A percentile compares a stretch with the other conserved stretches of the same genome.
Evolutionary conservation across 345 rosid genomes (phyloP).

Genomic region (Aurinia saxatilis): DNA sequence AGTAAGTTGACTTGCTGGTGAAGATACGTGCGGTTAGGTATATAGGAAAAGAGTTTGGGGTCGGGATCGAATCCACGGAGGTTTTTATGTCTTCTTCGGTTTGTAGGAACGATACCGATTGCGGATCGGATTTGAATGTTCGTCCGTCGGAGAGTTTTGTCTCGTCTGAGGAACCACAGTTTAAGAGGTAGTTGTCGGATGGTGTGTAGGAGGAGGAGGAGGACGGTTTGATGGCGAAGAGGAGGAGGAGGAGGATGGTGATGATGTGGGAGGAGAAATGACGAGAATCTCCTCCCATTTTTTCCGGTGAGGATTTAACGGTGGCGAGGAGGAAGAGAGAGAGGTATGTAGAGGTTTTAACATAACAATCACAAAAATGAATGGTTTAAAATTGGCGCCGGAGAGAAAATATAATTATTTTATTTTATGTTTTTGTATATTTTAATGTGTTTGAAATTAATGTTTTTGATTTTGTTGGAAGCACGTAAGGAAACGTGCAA

Average conservation of each 20-base stretch:
- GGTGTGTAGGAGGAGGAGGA: conserved; percentile 36
- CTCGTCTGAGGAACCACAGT: conserved; percentile 63
- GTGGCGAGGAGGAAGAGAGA: background rate
- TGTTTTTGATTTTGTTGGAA: conserved; percentile 29
- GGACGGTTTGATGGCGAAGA: background rate
- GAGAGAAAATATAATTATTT: background rate
- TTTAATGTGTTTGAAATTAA: background rate
- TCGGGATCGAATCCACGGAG: conserved; percentile 39
- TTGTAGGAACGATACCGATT: conserved; percentile 36
- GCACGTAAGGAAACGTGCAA: conserved; percentile 48
- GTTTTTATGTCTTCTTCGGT: conserved; percentile 45
- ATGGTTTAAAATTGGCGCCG: conserved; percentile 15
- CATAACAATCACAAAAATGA: background rate
- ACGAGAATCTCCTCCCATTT: conserved; percentile 36
- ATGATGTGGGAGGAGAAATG: conserved; percentile 24
- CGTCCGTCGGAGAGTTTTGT: conserved; percentile 65
- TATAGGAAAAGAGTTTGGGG: conserved; percentile 29
- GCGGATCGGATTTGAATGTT: conserved; percentile 57
- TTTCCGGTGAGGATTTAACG: background rate
- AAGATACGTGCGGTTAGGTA: conserved; percentile 48
- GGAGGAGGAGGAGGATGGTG: conserved; percentile 12
- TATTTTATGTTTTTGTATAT: background rate
- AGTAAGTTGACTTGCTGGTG: conserved; percentile 34
- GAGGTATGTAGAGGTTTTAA: conserved; percentile 10
- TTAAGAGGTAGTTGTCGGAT: conserved; percentile 54